Conservation (phyloP, 108 stramenopile genomes). For the Fragilariopsis cylindrus region DNA sequence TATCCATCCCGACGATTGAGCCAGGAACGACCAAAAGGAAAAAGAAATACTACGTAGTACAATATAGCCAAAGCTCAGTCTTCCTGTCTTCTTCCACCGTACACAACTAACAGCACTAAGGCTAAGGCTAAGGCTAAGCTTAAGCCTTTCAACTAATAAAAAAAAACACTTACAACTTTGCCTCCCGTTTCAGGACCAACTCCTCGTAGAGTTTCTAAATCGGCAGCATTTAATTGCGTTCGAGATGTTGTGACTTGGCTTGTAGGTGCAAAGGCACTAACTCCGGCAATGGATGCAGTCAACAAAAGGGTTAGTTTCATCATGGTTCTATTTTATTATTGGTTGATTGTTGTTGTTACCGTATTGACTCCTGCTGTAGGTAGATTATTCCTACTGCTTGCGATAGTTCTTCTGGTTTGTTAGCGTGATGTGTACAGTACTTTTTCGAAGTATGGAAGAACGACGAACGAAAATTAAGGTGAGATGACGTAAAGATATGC, state of each 20-base stretch:
- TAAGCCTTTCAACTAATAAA: not conserved
- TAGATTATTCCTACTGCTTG: too few relatives aligned
- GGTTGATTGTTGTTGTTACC: not conserved
- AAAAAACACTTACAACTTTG: slow-evolving; percentile 54
- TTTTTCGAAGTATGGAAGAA: too few relatives aligned
- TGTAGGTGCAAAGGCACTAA: slow-evolving; percentile 68
- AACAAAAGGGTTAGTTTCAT: slow-evolving; percentile 62
- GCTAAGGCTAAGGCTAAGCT: not conserved
- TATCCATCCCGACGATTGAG: too few relatives aligned
- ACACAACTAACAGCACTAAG: too few relatives aligned
- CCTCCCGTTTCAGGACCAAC: slow-evolving; percentile 59
- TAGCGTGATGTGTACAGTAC: too few relatives aligned
- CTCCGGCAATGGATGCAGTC: slow-evolving; percentile 47
- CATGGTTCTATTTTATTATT: not conserved
- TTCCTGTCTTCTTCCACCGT: not conserved
- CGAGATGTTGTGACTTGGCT: slow-evolving; percentile 31
- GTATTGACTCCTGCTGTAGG: too few relatives aligned
- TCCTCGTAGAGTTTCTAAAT: slow-evolving; percentile 56
- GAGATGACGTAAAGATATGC: too few relatives aligned
- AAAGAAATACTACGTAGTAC: too few relatives aligned
- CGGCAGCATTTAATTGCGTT: slow-evolving; percentile 43
- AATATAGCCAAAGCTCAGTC: not conserved
- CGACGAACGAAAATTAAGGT: too few relatives aligned
- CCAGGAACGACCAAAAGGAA: too few relatives aligned
- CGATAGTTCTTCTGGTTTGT: too few relatives aligned